Percentiles rank a stretch among this genome's conserved stretches.
These are phyloP conservation scores for Lophiotrema nucula DNA, from an alignment of 495 filamentous ascomycete species.

Conservation along the genomic window DNA sequence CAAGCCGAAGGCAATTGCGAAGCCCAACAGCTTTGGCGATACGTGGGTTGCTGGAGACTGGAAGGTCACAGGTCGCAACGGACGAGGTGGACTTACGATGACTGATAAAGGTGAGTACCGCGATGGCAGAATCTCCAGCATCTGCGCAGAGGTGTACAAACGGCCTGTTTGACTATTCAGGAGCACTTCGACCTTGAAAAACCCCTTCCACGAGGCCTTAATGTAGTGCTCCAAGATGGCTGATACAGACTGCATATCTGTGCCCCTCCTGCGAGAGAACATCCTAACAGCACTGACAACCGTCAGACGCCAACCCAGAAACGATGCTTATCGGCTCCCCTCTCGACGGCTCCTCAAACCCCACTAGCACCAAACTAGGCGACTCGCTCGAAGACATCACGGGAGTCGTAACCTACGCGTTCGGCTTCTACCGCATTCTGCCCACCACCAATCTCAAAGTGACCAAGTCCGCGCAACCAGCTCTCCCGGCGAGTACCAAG, in stretches of 20 bases:
- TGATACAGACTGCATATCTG: too few relatives aligned
- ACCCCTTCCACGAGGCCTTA: too few relatives aligned
- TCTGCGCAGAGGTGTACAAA: too few relatives aligned
- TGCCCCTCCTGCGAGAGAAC: not conserved
- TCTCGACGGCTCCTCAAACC: constrained; percentile 59
- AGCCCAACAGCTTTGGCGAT: constrained; percentile 59
- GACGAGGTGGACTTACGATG: constrained; percentile 56
- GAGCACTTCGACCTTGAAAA: too few relatives aligned
- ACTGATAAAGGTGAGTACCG: constrained; percentile 24
- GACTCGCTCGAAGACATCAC: constrained; percentile 57
- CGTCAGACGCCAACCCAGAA: constrained; percentile 60
- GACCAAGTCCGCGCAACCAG: constrained; percentile 39
- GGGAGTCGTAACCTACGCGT: constrained; percentile 56
- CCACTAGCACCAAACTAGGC: constrained; percentile 53
- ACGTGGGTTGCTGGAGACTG: constrained; percentile 61
- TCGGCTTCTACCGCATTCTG: constrained; percentile 60
- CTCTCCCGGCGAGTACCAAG: constrained; percentile 42
- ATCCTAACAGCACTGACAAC: not conserved
- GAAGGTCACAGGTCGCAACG: constrained; percentile 52
- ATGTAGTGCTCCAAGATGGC: too few relatives aligned
- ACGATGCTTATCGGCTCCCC: constrained; percentile 58
- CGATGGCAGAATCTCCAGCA: too few relatives aligned
- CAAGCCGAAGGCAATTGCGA: constrained; percentile 48
- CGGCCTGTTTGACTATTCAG: too few relatives aligned
- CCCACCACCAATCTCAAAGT: constrained; percentile 53